Conservation (phyloP, 2,329 filamentous ascomycete species). For the Scytalidium lignicola region DNA sequence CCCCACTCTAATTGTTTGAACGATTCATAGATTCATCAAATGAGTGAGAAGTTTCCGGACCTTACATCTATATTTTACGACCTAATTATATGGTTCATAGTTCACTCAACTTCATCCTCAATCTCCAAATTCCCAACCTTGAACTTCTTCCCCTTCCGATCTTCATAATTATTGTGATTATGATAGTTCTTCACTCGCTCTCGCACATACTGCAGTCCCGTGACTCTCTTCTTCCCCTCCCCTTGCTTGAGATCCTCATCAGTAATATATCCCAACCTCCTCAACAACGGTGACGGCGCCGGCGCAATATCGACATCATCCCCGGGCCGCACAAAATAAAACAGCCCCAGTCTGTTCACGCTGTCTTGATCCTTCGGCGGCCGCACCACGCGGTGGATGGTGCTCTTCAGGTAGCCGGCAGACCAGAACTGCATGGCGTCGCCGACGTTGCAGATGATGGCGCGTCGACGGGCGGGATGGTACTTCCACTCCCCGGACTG, state of each 20-base stretch:
- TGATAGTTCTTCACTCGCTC: conserved; percentile 37
- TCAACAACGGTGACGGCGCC: conserved; percentile 30
- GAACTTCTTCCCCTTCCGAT: conserved; percentile 34
- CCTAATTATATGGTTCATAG: background rate
- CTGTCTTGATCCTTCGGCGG: conserved; percentile 32
- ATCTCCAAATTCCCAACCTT: conserved; percentile 35
- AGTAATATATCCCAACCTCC: conserved; percentile 12
- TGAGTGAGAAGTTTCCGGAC: too few relatives aligned
- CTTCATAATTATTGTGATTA: conserved; percentile 32
- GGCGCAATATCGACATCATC: conserved; percentile 32
- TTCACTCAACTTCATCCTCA: conserved; percentile 32
- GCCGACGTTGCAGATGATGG: conserved; percentile 35
- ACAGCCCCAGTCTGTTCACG: conserved; percentile 31
- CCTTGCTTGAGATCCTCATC: conserved; percentile 16
- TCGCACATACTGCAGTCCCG: conserved; percentile 35
- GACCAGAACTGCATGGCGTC: conserved; percentile 27
- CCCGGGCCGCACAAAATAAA: conserved; percentile 35
- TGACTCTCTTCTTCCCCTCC: conserved; percentile 24
- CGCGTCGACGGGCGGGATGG: conserved; percentile 31
- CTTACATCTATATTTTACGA: background rate
- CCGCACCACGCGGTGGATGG: conserved; percentile 26
- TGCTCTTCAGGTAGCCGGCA: conserved; percentile 28
- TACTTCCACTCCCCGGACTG: conserved; percentile 31
- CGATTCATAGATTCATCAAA: too few relatives aligned
- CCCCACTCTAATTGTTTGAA: too few relatives aligned